Evolutionary conservation across 1,139 yeast species (phyloP).

Genomic region (Zygoascus hellenicus): DNA sequence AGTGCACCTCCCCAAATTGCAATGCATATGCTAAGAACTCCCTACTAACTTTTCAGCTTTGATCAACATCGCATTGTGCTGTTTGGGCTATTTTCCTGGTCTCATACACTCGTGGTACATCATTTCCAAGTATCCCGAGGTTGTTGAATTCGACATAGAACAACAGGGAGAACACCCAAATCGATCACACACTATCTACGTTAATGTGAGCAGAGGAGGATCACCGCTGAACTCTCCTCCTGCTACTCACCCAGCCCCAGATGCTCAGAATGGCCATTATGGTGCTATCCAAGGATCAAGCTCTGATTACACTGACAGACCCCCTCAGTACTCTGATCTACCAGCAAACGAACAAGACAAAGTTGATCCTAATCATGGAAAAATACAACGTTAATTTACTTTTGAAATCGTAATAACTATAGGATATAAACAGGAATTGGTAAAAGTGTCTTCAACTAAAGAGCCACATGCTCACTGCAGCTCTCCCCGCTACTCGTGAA

Average conservation of each 20-base stretch:
- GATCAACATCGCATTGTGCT: constrained; percentile 68
- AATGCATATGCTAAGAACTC: too few species aligned
- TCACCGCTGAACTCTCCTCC: constrained; percentile 3
- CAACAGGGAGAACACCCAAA: constrained; percentile 17
- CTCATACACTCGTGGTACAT: constrained; percentile 42
- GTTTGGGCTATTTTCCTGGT: constrained; percentile 81
- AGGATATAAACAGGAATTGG: too few species aligned
- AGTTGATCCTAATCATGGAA: constrained; percentile 8
- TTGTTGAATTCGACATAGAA: constrained; percentile 22
- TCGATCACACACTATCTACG: constrained; percentile 17
- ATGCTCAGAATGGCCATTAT: constrained; percentile 6
- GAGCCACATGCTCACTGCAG: too few species aligned
- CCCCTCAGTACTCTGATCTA: constrained; percentile 7
- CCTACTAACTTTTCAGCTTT: constrained; percentile 34
- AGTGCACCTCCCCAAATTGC: too few species aligned
- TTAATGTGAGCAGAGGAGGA: constrained; percentile 11
- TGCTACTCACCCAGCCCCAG: neutral
- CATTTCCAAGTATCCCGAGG: constrained; percentile 39
- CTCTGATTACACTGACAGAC: constrained; percentile 7
- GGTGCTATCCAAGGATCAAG: constrained; percentile 4
- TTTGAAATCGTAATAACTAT: too few species aligned
- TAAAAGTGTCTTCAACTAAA: too few species aligned
- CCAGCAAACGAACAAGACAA: constrained; percentile 1
- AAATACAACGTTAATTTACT: constrained; percentile 4
- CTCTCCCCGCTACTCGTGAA: too few species aligned